Base-by-base conservation (phyloP, 2,329 filamentous ascomycete genomes). In the Cytospora piceicola region DNA sequence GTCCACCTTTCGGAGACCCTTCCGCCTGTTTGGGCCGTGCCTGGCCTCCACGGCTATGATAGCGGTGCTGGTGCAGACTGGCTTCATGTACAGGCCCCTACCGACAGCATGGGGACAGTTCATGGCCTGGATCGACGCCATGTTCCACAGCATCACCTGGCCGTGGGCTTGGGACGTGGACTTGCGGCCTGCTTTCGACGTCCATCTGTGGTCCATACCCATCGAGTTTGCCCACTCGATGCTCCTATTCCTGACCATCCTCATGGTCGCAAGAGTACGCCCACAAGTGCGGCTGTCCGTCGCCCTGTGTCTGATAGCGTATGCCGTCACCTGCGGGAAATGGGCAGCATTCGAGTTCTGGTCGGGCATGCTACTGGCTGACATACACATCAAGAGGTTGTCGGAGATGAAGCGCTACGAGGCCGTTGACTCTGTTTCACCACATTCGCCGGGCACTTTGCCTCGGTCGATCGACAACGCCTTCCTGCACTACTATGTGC, bases 191-290 rank as follows among this genome's bases (percentile, higher is more conserved):
- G 71, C 69, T 7, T 82, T 81, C 66, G 78, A 81, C 65, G 71
- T 78, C 11, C 80, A 82, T 61, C 73, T 83, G 20, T 83, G 81
- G 81, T 82, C 81, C 1, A 81, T 83, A 22, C 79, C 81, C 0
- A 76, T 82, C 63, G 81, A 83, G 64, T 79, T 81, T 61, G 77
- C 75, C 30, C 77, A 81, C 70, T 82, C 81, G 11, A 76, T 82
- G 75, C 69, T 80, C 27, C 69, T 81, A 8, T 81, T 82, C 64
- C 69, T 77, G 49, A 67, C 78, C n/a, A 69, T 78, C 24, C 65
- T 81, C n/a, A 72, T 76, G 36, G 68, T 80, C 2, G 75, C 77
- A 20, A 72, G 76, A 24, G 67, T 79, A 36, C 73, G 74, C 54
- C 67, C 74, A 11, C 67, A 69, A 14, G 63, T 79, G 17, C 75